Base-by-base conservation (phyloP, 2,329 filamentous ascomycete genomes). In the Dryadomyces quercivorus region DNA sequence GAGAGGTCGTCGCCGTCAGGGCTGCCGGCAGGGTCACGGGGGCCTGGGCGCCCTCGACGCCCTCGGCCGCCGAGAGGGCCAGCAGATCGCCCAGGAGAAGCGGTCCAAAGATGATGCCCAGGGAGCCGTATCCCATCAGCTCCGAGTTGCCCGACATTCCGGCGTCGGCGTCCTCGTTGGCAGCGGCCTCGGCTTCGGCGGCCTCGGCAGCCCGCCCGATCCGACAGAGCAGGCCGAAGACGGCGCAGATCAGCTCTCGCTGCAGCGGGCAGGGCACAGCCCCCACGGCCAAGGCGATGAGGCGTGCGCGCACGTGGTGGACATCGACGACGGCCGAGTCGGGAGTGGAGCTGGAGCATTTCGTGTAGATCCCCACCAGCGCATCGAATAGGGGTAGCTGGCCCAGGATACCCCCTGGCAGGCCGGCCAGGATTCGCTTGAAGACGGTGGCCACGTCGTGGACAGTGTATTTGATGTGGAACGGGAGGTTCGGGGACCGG, bases 401-500 rank as follows among this genome's bases (percentile, higher is more conserved):
- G 4, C 84, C 84, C 1, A 87, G 68, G 44, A 87, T 81, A 0
- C 84, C 84, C 0, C 82, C 82, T 0, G 82, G 82, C 0, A 87
- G 64, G 1, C 78, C 77, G 0, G 75, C 73, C 0, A 87, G 68
- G n/a, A 87, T 70, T 13, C 74, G 76, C 61, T 86, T 86, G 66
- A 87, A 85, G 0, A 79, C 74, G 2, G 81, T 82, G 2, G 82
- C 82, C 34, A 86, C 77, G 65, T 86, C 84, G 57, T 86, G 80
- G 3, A 80, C 71, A 7, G 77, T 74, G 49, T 72, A 77, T 42
- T 73, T 73, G 57, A 86, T 80, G 60, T 85, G 80, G 2, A 67
- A 64, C 3, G 84, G 83, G 1, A 86, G 68, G 44, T 73, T 80
- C 6, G 80, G 75, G 51, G 73, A 78, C 38, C 78, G 72, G 31